These are phyloP conservation scores for Yamadazyma sp. DNA, from an alignment of 805 yeast species.

Conservation along the genomic window DNA sequence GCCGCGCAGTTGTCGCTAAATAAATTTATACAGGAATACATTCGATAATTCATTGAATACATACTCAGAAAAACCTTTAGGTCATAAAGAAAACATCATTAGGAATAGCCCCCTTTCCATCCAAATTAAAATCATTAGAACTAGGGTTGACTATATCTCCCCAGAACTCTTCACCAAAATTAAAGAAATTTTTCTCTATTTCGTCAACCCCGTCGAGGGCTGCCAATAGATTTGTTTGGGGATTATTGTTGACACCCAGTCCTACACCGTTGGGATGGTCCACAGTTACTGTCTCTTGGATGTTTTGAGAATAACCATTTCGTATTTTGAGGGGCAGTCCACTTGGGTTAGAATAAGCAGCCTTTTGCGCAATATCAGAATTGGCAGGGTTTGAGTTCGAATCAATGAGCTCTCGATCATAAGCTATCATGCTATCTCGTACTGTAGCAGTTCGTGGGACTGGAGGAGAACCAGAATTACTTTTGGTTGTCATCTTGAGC, in stretches of 20 bases:
- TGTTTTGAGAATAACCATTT: neutral
- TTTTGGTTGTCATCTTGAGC: constrained; percentile 4
- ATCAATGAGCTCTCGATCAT: neutral
- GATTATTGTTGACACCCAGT: neutral
- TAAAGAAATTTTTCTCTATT: constrained; percentile 49
- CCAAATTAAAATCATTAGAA: constrained; percentile 34
- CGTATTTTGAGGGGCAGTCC: neutral
- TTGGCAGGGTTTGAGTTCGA: neutral
- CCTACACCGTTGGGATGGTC: neutral
- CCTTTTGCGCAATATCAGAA: neutral
- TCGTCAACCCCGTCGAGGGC: constrained; percentile 19
- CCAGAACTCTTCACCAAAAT: constrained; percentile 73
- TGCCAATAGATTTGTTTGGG: constrained; percentile 2
- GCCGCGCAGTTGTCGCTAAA: neutral
- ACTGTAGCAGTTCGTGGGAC: neutral
- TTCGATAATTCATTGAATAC: constrained; percentile 2
- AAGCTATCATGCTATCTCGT: neutral
- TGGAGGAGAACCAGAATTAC: constrained; percentile 6
- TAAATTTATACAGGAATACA: neutral
- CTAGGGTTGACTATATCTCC: constrained; percentile 48
- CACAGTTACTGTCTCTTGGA: neutral
- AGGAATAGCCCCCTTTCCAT: constrained; percentile 19
- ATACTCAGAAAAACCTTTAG: neutral
- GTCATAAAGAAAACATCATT: constrained; percentile 31
- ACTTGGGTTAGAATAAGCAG: neutral